Evolutionary conservation across 2,329 filamentous ascomycete genomes (phyloP).

Genomic region (Fusarium dlaminii): DNA sequence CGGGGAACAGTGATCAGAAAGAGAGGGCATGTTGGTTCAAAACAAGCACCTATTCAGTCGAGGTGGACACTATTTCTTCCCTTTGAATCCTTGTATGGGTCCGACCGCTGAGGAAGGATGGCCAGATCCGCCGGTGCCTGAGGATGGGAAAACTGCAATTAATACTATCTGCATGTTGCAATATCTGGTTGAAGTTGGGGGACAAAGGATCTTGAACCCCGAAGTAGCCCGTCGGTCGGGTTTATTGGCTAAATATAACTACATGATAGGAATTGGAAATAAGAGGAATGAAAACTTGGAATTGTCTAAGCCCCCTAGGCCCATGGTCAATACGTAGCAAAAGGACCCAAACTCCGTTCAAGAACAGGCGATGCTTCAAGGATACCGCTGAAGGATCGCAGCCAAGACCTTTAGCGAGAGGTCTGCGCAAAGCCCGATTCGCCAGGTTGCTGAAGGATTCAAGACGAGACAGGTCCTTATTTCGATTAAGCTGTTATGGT

Average conservation of each 20-base stretch:
- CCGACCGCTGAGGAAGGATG: neutral
- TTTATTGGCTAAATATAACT: neutral
- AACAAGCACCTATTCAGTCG: neutral
- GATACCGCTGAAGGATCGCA: neutral
- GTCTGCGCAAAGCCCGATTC: neutral
- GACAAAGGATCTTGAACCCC: too few relatives aligned
- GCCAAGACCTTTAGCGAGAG: neutral
- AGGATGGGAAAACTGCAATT: accelerated
- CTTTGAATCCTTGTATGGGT: neutral
- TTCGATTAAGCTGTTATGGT: conserved; percentile 1
- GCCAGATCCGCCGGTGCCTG: too few relatives aligned
- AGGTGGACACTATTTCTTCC: neutral
- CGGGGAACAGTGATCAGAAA: too few relatives aligned
- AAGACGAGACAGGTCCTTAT: conserved; percentile 7
- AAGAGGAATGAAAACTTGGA: neutral
- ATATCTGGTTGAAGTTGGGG: accelerated
- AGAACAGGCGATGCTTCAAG: neutral
- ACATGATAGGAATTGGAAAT: neutral
- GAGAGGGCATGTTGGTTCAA: too few relatives aligned
- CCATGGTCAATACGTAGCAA: neutral
- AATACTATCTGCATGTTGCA: accelerated
- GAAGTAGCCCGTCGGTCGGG: neutral
- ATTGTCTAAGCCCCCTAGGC: neutral
- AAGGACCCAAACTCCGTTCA: neutral
- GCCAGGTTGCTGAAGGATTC: neutral